Percentiles rank a stretch among this genome's conserved stretches.
These are phyloP conservation scores for Aspergillus sp. DNA, from an alignment of 2,329 filamentous ascomycete species.

Conservation along the genomic window DNA sequence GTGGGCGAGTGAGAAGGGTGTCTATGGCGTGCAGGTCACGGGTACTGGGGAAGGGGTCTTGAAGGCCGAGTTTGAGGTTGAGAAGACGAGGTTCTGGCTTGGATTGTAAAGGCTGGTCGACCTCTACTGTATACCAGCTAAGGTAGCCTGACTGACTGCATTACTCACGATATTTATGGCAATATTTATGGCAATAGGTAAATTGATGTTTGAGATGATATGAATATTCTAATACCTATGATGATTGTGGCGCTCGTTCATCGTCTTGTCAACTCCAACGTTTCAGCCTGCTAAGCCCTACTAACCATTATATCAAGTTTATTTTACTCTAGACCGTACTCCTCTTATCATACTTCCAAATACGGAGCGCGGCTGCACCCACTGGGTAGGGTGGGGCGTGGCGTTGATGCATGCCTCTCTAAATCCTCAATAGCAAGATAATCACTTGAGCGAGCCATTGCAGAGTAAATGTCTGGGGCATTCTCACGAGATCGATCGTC, in stretches of 20 bases:
- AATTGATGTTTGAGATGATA: not conserved
- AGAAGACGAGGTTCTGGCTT: slow-evolving; percentile 69
- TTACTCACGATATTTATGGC: no score
- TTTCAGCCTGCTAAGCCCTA: no score
- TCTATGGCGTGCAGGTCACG: slow-evolving; percentile 66
- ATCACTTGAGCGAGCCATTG: not conserved
- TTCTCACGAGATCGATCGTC: no score
- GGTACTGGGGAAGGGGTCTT: slow-evolving; percentile 59
- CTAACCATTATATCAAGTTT: no score
- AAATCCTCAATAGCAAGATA: not conserved
- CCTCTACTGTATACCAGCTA: not conserved
- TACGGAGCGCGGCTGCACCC: not conserved
- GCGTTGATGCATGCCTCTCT: not conserved
- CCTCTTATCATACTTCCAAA: not conserved
- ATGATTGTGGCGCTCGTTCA: no score
- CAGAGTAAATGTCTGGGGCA: no score
- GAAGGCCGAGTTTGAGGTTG: slow-evolving; percentile 59
- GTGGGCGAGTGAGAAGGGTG: slow-evolving; percentile 70
- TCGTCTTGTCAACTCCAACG: no score
- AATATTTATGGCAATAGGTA: not conserved
- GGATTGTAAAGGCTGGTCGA: slow-evolving; percentile 53
- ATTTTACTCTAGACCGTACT: no score
- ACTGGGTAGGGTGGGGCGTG: no score
- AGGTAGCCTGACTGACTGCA: not conserved
- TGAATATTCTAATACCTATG: not conserved